Evolutionary conservation across 306 rosid species (phyloP), one percentile per base, ranked within the genome.

Genomic region (Lablab purpureus): DNA sequence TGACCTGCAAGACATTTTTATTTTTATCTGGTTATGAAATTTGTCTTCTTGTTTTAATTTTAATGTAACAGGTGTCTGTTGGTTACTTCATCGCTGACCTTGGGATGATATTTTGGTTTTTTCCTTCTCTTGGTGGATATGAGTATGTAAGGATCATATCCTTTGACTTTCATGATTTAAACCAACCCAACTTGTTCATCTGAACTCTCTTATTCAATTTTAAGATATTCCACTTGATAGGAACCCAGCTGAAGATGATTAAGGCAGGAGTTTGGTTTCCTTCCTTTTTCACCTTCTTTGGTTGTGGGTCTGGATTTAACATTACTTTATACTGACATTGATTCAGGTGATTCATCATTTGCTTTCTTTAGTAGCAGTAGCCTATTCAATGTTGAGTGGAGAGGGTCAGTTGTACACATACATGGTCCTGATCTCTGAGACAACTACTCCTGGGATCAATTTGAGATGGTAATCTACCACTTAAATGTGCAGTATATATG

Each of bases 351-450:
- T 90, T 83, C 99, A 95, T 87, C 99, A 95, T 87, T 80, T 93
- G 50, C 75, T 95, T 74, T 93, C 99, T 32, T 30, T 89, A 70
- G 67, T 87, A 80, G 90, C 99, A 32, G 81, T 93, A 79, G 88
- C 96, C 56, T 95, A 90, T 84, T 83, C 99, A 18, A 91, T 95
- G 97, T 80, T 91, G 87, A 87, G 91, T 18, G 93, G 99, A 58
- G 96, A 95, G 86, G 99, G 93, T 75, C 99, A 93, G 81, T 87
- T 95, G 11, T 95, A 95, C 82, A 89, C 92, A 14, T 95, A 82
- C 86, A 91, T 95, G 99, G 91, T 95, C 79, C 93, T 95, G 68
- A 91, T 95, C 68, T 95, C 99, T 1, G 99, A 95, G 88, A 89
- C 94, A 74, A 93, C 99, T 43, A 95, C 99, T 60, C 98, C 99